Base-by-base conservation (phyloP, 306 rosid species). In the Vicia villosa region DNA sequence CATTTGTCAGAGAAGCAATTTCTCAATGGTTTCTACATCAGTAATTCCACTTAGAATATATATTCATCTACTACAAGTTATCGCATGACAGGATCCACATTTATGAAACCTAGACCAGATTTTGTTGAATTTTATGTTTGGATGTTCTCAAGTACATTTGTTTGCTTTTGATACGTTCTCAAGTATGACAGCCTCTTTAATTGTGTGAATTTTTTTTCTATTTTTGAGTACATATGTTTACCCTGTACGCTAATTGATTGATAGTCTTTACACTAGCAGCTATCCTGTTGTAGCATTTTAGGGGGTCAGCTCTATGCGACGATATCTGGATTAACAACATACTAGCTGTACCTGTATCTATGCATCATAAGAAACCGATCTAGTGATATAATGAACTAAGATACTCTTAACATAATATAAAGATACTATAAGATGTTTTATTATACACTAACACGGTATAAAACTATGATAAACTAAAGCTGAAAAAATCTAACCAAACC, bases 1-100 rank as follows among this genome's bases (percentile, higher is more conserved):
- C 26, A 70, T 50, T 42, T 66, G 12, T 12, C 47, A 10, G 1
- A 41, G 55, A 65, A 41, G 34, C 66, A 66, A 41, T 63, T 67
- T 38, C 61, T 34, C 56, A 45, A 36, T 26, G 5, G 24, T 41
- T 24, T 63, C 60, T 55, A 32, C 59, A 58, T 46, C 69, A 50
- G 30, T 9, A 37, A 36, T 68, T 67, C 57, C 10, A 15, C 5
- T 49, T 6, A 40, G 26, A 26, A 19, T 22, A 58, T 42, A 54
- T 63, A 36, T n/a, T 11, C 58, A 54, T 50, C 37, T 49, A 15
- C 14, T 28, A 26, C 0, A 22, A 40, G 37, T 52, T 24, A 58
- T 17, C 1, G 15, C 8, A 11, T 54, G 60, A 4, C 2, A 16
- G 3, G 60, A 54, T 54, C 60, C 60, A 54, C 36, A 0, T 54